A percentile compares a stretch with the other conserved stretches of the same genome.
Conservation (phyloP, 2,329 filamentous ascomycete species). For the Calonectria honghensis region DNA sequence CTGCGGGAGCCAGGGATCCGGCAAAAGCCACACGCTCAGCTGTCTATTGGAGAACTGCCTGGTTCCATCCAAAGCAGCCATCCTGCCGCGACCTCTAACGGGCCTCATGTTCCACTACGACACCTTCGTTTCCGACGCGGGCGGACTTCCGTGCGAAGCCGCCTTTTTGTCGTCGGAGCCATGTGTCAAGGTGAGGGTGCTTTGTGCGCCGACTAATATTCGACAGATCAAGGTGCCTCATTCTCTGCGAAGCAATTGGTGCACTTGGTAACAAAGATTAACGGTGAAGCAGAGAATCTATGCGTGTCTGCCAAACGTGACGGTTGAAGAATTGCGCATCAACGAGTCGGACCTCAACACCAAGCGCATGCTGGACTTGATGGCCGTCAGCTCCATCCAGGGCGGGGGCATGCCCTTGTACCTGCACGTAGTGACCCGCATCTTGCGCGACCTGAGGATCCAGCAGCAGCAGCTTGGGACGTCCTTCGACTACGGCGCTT, state of each 20-base stretch:
- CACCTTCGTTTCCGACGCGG: constrained; percentile 68
- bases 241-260: not conserved
- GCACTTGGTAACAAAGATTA: not conserved
- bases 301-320: constrained; percentile 63
- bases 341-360: constrained; percentile 73
- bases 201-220: constrained; percentile 74
- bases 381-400: constrained; percentile 67
- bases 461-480: constrained; percentile 61
- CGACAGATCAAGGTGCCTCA: constrained; percentile 59
- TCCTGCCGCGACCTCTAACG: constrained; percentile 71
- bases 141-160: constrained; percentile 75
- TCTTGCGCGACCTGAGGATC: constrained; percentile 74
- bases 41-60: constrained; percentile 76
- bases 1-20: constrained; percentile 78
- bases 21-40: constrained; percentile 77
- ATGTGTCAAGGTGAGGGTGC: constrained; percentile 68
- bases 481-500: constrained; percentile 70
- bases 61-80: constrained; percentile 64
- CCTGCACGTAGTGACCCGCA: constrained; percentile 72
- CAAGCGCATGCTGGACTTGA: constrained; percentile 75
- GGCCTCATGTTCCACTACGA: constrained; percentile 81
- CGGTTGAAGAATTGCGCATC: constrained; percentile 70
- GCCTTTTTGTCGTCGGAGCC: constrained; percentile 70
- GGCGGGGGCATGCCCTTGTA: constrained; percentile 72
- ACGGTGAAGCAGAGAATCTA: constrained; percentile 61